Evolutionary conservation across 2,329 filamentous ascomycete species (phyloP), one percentile per base, ranked within the genome.

Genomic region (Chaetomiaceae sp.): DNA sequence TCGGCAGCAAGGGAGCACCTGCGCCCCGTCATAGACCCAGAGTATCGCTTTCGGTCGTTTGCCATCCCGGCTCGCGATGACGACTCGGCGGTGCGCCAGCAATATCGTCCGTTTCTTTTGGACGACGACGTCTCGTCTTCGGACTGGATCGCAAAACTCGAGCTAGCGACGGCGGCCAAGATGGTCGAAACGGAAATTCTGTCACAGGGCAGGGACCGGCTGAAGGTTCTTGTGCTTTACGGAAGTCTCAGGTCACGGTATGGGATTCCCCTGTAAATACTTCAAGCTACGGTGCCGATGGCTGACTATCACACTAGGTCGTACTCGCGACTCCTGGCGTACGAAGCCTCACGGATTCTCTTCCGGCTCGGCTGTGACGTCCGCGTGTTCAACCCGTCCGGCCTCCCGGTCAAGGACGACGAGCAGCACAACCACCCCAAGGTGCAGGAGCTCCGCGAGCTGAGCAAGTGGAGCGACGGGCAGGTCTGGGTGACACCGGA

Each of bases 361-460:
- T 47, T 47, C 45, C 45, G 45, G 5, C 45, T 47, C 34, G 45
- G 45, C n/a, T 47, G 45, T 20, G 45, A 47, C 34, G 45, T 47
- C n/a, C 45, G 34, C 2, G 45, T 47, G 1, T 38, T 38, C 34
- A 23, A 47, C 23, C 45, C 45, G 5, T 47, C 34, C 11, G 45
- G 45, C 17, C 34, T 47, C n/a, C 45, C 45, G 5, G 45, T 47
- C 23, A 47, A 47, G 9, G 45, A 47, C 6, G 45, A 47, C 45
- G 34, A 47, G 23, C 45, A 47, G 45, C 45, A 47, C 34, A 34
- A 47, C 5, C 45, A 47, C 34, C 45, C 34, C 6, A 47, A 38
- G n/a, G 45, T 47, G 8, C 45, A 47, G 23, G 45, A 47, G 45
- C 45, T 38, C 17, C 45, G 45, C 12, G 45, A 36, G 23, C 45